Evolutionary conservation across 768 basidiomycete species (phyloP).

Genomic region (Tricholomella constricta): DNA sequence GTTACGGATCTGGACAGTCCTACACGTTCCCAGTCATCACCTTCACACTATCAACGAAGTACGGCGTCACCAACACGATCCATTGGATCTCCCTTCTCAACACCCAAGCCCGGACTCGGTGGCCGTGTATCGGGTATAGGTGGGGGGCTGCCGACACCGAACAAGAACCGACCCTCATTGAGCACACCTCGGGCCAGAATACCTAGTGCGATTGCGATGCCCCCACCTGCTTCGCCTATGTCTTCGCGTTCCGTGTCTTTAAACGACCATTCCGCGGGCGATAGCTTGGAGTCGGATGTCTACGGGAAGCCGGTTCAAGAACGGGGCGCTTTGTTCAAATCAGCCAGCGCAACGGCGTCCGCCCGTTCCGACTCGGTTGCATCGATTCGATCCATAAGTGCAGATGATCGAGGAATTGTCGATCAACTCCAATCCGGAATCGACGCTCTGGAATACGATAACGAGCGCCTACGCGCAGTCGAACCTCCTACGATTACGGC

Average conservation of each 20-base stretch:
- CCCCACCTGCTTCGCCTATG: constrained; percentile 71
- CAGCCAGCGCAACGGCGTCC: constrained; percentile 18
- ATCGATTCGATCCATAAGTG: constrained; percentile 32
- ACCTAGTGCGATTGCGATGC: constrained; percentile 79
- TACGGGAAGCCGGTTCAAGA: constrained; percentile 48
- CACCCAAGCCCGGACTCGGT: constrained; percentile 57
- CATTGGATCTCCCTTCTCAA: constrained; percentile 65
- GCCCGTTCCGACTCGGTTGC: constrained; percentile 44
- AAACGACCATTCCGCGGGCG: constrained; percentile 26
- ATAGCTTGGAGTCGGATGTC: constrained; percentile 36
- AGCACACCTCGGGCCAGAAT: constrained; percentile 65
- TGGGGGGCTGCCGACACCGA: constrained; percentile 34
- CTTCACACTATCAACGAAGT: constrained; percentile 38
- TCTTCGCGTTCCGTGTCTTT: constrained; percentile 40
- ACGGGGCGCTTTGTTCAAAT: constrained; percentile 47
- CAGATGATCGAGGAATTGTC: constrained; percentile 38
- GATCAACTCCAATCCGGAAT: constrained; percentile 52
- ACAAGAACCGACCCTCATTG: constrained; percentile 40
- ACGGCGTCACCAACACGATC: constrained; percentile 44
- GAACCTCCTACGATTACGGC: constrained; percentile 16
- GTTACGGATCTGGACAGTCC: constrained; percentile 26
- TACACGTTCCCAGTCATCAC: constrained; percentile 27
- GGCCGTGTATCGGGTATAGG: constrained; percentile 39
- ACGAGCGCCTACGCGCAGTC: constrained; percentile 52
- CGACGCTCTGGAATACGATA: constrained; percentile 71